Conservation (phyloP, 208 protist genomes). For the Crithidia thermophila region DNA sequence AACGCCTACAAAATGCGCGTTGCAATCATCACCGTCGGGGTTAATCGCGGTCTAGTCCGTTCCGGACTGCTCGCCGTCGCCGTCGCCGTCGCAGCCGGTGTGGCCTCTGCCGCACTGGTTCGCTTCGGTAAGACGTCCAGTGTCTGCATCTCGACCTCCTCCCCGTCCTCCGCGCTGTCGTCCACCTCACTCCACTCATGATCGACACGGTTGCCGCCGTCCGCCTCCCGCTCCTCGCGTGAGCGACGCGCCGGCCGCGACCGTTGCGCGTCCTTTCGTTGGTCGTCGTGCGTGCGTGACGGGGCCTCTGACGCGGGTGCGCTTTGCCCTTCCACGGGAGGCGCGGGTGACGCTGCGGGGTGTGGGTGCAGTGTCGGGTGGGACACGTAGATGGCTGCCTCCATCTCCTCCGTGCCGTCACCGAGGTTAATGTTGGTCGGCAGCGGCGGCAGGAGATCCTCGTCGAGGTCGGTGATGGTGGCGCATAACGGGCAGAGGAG, state of each 20-base stretch:
- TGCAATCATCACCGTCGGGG: conserved; percentile 45
- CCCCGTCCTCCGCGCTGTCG: conserved; percentile 3
- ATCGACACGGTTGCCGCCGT: background rate
- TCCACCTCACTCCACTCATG: conserved; percentile 1
- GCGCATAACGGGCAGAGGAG: conserved; percentile 79
- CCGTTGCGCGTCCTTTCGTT: too few species aligned
- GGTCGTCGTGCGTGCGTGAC: too few species aligned
- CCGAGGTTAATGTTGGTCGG: conserved; percentile 38
- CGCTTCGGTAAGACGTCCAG: too few species aligned
- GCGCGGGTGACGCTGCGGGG: background rate
- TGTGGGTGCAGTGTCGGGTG: conserved; percentile 37
- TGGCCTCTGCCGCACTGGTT: background rate
- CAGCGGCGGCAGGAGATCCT: conserved; percentile 62
- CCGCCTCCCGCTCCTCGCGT: conserved; percentile 7
- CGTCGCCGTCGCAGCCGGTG: background rate
- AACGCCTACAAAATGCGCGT: conserved; percentile 50
- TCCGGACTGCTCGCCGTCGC: too few species aligned
- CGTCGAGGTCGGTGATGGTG: conserved; percentile 75
- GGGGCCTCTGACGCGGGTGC: too few species aligned
- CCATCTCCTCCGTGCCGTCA: conserved; percentile 12
- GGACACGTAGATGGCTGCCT: conserved; percentile 68
- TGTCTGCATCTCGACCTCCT: background rate
- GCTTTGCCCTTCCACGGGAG: too few species aligned
- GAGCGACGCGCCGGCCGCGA: background rate
- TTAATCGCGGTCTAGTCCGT: too few species aligned